These are phyloP conservation scores for Cordyceps pruinosa DNA, from an alignment of 2,329 filamentous ascomycete genomes.

Conservation along the genomic window DNA sequence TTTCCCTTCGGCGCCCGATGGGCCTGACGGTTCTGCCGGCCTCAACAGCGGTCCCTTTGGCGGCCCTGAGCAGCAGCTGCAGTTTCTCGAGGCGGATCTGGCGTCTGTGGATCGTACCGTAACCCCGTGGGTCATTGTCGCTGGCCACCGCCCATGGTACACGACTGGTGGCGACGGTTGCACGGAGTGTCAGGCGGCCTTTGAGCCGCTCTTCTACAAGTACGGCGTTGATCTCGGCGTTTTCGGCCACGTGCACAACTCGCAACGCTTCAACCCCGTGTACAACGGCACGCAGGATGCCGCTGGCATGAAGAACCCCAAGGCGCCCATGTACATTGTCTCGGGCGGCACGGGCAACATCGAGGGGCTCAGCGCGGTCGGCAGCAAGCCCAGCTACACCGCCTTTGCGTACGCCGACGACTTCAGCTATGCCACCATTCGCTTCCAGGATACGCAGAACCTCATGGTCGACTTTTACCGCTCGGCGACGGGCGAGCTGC, in stretches of 20 bases:
- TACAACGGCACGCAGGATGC: slow-evolving; percentile 30
- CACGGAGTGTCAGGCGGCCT: slow-evolving; percentile 41
- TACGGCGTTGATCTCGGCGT: slow-evolving; percentile 52
- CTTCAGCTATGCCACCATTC: slow-evolving; percentile 45
- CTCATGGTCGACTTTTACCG: slow-evolving; percentile 45
- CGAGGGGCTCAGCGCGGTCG: slow-evolving; percentile 26
- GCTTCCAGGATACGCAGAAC: slow-evolving; percentile 37
- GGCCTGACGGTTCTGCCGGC: slow-evolving; percentile 18
- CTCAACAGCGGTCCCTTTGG: slow-evolving; percentile 46
- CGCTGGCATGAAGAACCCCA: slow-evolving; percentile 29
- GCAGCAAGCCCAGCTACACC: slow-evolving; percentile 27
- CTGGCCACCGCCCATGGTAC: slow-evolving; percentile 42
- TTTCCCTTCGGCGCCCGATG: slow-evolving; percentile 23
- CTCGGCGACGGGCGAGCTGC: slow-evolving; percentile 39
- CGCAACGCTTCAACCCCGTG: slow-evolving; percentile 43
- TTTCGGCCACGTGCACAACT: slow-evolving; percentile 53
- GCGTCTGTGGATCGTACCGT: slow-evolving; percentile 47
- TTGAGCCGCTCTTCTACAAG: slow-evolving; percentile 46
- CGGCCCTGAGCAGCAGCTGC: slow-evolving; percentile 39
- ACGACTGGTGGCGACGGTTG: slow-evolving; percentile 35
- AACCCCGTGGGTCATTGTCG: slow-evolving; percentile 38
- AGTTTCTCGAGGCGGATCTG: slow-evolving; percentile 49
- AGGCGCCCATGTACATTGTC: slow-evolving; percentile 31
- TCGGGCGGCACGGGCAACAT: slow-evolving; percentile 51
- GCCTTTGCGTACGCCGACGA: slow-evolving; percentile 29